These are phyloP conservation scores for Ganoderma boninense DNA, from an alignment of 1,284 basidiomycete species.

Conservation along the genomic window DNA sequence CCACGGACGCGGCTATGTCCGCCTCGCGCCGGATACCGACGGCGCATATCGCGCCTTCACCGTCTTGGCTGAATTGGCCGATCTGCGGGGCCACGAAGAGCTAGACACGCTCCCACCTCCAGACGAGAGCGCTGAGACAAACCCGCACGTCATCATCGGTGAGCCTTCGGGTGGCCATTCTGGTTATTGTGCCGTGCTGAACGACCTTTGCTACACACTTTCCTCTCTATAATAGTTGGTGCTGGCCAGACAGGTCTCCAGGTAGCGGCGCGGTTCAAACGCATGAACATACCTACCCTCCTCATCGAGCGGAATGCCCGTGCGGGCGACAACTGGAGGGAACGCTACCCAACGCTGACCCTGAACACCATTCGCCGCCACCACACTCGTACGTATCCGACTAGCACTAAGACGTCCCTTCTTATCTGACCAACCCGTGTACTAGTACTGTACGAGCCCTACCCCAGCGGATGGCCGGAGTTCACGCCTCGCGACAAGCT, in stretches of 20 bases:
- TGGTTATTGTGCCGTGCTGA: not conserved
- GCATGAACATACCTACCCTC: slow-evolving; percentile 56
- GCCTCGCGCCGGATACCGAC: slow-evolving; percentile 37
- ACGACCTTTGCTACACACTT: not conserved
- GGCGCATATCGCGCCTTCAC: slow-evolving; percentile 35
- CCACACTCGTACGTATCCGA: slow-evolving; percentile 38
- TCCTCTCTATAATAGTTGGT: slow-evolving; percentile 47
- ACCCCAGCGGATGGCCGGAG: slow-evolving; percentile 41
- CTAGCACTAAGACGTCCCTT: slow-evolving; percentile 22
- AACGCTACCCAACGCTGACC: slow-evolving; percentile 57
- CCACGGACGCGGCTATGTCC: slow-evolving; percentile 47
- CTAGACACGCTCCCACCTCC: slow-evolving; percentile 17
- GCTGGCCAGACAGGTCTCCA: slow-evolving; percentile 62
- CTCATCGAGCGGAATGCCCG: slow-evolving; percentile 55
- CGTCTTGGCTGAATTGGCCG: slow-evolving; percentile 38
- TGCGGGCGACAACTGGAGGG: slow-evolving; percentile 63
- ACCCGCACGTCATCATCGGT: slow-evolving; percentile 19
- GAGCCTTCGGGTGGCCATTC: not conserved
- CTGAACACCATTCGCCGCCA: slow-evolving; percentile 52
- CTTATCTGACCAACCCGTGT: not conserved
- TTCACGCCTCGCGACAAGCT: slow-evolving; percentile 48
- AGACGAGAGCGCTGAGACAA: slow-evolving; percentile 30
- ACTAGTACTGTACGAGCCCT: slow-evolving; percentile 48
- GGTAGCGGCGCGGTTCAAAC: slow-evolving; percentile 59
- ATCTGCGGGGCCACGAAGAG: slow-evolving; percentile 45